Conservation (phyloP, 192 early-diverging fungal species). For the Linnemannia schmuckeri region DNA sequence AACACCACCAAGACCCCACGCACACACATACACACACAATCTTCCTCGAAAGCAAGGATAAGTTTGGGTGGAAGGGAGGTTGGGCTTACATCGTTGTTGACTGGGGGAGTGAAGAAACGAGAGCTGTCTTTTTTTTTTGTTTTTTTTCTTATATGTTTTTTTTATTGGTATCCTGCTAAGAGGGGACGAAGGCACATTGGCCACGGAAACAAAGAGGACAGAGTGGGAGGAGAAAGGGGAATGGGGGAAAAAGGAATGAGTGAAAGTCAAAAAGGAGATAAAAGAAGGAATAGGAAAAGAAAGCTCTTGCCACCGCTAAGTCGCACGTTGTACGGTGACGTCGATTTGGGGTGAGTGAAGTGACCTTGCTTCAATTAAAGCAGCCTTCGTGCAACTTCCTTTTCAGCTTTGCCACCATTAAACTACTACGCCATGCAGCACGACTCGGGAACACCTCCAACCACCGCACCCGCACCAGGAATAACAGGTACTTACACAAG, state of each 20-base stretch:
- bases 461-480: not conserved
- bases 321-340: not conserved
- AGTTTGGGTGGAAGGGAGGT: not conserved
- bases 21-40: not conserved
- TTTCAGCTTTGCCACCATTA: constrained; percentile 2
- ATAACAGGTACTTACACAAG: not conserved
- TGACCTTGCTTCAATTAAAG: not conserved
- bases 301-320: not conserved
- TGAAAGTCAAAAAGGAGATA: not conserved
- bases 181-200: not conserved
- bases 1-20: not conserved
- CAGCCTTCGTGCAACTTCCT: not conserved
- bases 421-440: constrained; percentile 9
- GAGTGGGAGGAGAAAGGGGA: not conserved
- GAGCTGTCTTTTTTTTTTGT: not conserved
- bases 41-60: not conserved
- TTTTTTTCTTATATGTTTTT: not conserved
- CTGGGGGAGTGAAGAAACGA: not conserved
- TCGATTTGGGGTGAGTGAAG: not conserved
- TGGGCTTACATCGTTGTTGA: not conserved
- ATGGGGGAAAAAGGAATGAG: not conserved
- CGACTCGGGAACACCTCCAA: not conserved
- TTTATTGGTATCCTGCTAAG: constrained; percentile 8
- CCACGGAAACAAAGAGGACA: not conserved
- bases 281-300: not conserved